phyloP scores from a whole-genome alignment of 2,329 filamentous ascomycete genomes.

The Trichoderma sp. region DNA sequence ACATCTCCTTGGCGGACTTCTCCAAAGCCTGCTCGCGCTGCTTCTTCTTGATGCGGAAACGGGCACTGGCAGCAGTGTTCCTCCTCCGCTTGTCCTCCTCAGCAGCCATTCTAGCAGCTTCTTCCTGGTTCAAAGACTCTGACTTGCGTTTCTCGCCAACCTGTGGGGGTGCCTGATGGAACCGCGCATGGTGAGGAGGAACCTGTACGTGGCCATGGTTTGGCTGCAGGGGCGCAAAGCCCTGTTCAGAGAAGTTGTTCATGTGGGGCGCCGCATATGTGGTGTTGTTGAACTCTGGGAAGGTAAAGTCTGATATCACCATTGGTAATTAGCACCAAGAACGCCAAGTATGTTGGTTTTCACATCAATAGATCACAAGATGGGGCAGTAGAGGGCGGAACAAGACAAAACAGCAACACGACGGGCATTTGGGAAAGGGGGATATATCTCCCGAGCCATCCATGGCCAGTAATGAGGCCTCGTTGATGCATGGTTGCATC shows the following conservation, averaged over 20 bases:
- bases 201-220: constrained; percentile 48
- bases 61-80: constrained; percentile 85
- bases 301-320: constrained; percentile 63
- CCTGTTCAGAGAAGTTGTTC: constrained; percentile 46
- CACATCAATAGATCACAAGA: not conserved
- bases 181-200: constrained; percentile 46
- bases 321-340: constrained; percentile 28
- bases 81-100: constrained; percentile 90
- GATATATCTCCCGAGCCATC: constrained; percentile 19
- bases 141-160: constrained; percentile 53
- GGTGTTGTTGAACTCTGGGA: constrained; percentile 57
- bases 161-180: constrained; percentile 38
- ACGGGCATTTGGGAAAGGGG: constrained; percentile 12
- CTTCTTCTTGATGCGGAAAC: constrained; percentile 96
- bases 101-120: constrained; percentile 71
- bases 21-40: constrained; percentile 87
- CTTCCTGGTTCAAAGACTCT: constrained; percentile 64
- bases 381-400: not conserved
- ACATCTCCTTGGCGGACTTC: constrained; percentile 79
- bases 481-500: constrained; percentile 15
- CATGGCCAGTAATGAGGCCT: constrained; percentile 21
- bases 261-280: constrained; percentile 56
- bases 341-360: constrained; percentile 3
- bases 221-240: constrained; percentile 59
- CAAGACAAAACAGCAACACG: not conserved